Conservation (phyloP, 2,329 filamentous ascomycete genomes). For the Periconia sp. region DNA sequence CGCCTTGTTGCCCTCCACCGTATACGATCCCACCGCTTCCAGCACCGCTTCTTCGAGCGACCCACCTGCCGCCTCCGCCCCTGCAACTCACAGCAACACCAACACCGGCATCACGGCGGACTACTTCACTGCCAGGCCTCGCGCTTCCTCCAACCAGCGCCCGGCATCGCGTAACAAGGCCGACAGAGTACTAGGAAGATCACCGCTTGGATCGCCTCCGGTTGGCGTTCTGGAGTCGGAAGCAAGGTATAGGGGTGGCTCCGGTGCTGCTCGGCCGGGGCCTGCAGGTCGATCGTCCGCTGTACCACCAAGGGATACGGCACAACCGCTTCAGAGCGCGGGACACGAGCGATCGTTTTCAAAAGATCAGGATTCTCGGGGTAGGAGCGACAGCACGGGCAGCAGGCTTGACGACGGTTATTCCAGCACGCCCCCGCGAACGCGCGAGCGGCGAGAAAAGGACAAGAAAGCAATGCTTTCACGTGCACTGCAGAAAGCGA, state of each 20-base stretch:
- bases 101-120: slow-evolving; percentile 30
- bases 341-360: slow-evolving; percentile 21
- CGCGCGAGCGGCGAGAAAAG: slow-evolving; percentile 49
- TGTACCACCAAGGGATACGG: slow-evolving; percentile 25
- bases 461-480: slow-evolving; percentile 92
- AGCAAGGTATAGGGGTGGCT: slow-evolving; percentile 27
- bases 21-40: slow-evolving; percentile 33
- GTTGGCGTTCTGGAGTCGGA: slow-evolving; percentile 32
- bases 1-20: slow-evolving; percentile 28
- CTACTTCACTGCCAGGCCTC: slow-evolving; percentile 40
- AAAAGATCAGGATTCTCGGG: slow-evolving; percentile 22
- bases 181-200: slow-evolving; percentile 32
- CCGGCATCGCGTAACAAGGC: slow-evolving; percentile 34
- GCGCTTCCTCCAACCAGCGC: slow-evolving; percentile 17
- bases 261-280: slow-evolving; percentile 13
- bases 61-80: slow-evolving; percentile 34
- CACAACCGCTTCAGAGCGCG: slow-evolving; percentile 24
- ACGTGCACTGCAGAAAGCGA: slow-evolving; percentile 91
- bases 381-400: slow-evolving; percentile 35
- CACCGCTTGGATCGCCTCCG: slow-evolving; percentile 39
- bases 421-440: slow-evolving; percentile 39
- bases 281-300: slow-evolving; percentile 15
- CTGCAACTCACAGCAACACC: slow-evolving; percentile 36
- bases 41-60: slow-evolving; percentile 21
- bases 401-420: slow-evolving; percentile 34